Evolutionary conservation across 495 filamentous ascomycete species (phyloP).

Genomic region (Endocarpon pusillum): DNA sequence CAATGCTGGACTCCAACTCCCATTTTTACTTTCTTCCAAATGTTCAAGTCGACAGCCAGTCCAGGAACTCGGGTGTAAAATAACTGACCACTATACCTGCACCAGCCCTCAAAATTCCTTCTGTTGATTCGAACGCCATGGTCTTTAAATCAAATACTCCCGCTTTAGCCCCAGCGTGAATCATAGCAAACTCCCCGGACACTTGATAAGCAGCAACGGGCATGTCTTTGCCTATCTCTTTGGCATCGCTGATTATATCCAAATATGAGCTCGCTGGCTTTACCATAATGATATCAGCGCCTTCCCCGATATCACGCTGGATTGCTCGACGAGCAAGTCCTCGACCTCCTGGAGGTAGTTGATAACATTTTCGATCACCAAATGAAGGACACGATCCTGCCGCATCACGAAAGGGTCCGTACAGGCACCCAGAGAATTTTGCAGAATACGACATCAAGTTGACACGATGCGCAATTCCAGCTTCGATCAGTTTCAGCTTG

Average conservation of each 20-base stretch:
- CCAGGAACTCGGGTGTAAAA: constrained; percentile 84
- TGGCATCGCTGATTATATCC: constrained; percentile 92
- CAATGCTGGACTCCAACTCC: too few relatives aligned
- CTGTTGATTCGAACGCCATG: constrained; percentile 87
- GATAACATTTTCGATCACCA: constrained; percentile 90
- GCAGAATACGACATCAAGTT: constrained; percentile 95
- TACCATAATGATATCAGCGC: constrained; percentile 97
- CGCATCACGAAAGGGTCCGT: constrained; percentile 93
- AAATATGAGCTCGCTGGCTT: constrained; percentile 89
- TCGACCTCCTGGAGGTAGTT: constrained; percentile 78
- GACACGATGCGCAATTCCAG: constrained; percentile 71
- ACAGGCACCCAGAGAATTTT: constrained; percentile 91
- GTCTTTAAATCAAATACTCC: constrained; percentile 94
- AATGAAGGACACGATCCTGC: constrained; percentile 85
- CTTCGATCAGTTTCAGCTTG: constrained; percentile 87
- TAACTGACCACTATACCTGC: constrained; percentile 86
- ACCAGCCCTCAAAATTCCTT: constrained; percentile 83
- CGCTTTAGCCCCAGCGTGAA: constrained; percentile 85
- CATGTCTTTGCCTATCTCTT: constrained; percentile 76
- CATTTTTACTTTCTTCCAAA: too few relatives aligned
- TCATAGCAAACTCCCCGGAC: constrained; percentile 95
- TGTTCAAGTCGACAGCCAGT: constrained; percentile 40
- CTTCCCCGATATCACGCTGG: constrained; percentile 72
- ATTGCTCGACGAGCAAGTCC: constrained; percentile 92
- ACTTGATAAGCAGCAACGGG: constrained; percentile 94